Percentiles rank a stretch among this genome's conserved stretches.
phyloP scores from a whole-genome alignment of 306 rosid species.

The Quercus engelmannii region DNA sequence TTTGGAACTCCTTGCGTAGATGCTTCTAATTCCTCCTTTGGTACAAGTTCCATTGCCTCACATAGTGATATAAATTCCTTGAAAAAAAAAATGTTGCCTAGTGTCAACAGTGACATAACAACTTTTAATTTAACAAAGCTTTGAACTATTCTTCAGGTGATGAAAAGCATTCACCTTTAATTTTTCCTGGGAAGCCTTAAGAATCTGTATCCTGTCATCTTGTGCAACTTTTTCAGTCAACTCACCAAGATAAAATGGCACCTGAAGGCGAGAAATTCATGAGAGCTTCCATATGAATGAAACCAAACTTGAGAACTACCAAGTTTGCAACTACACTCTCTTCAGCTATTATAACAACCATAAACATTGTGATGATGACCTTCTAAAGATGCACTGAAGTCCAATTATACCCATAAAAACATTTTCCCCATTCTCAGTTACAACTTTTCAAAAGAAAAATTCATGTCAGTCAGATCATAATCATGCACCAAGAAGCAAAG shows the following conservation, averaged over 20 bases:
- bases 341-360: neutral
- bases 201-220: constrained; percentile 70
- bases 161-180: constrained; percentile 55
- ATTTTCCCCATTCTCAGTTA: neutral
- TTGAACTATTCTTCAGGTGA: neutral
- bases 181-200: constrained; percentile 72
- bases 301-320: neutral
- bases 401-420: neutral
- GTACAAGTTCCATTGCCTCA: constrained; percentile 86
- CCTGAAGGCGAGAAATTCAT: constrained; percentile 40
- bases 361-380: no score
- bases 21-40: constrained; percentile 71
- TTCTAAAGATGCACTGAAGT: neutral
- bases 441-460: neutral
- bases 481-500: no score
- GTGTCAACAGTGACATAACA: constrained; percentile 6
- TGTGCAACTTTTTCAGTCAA: constrained; percentile 71
- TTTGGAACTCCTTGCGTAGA: constrained; percentile 46
- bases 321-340: constrained; percentile 2
- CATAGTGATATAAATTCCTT: constrained; percentile 88
- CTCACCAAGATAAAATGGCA: constrained; percentile 88
- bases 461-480: neutral
- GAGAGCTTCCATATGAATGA: neutral
- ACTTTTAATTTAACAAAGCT: neutral
- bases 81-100: neutral